A percentile compares a stretch with the other conserved stretches of the same genome.
phyloP scores from a whole-genome alignment of 148 eudicot genomes.

The Rhododendron henanense region DNA sequence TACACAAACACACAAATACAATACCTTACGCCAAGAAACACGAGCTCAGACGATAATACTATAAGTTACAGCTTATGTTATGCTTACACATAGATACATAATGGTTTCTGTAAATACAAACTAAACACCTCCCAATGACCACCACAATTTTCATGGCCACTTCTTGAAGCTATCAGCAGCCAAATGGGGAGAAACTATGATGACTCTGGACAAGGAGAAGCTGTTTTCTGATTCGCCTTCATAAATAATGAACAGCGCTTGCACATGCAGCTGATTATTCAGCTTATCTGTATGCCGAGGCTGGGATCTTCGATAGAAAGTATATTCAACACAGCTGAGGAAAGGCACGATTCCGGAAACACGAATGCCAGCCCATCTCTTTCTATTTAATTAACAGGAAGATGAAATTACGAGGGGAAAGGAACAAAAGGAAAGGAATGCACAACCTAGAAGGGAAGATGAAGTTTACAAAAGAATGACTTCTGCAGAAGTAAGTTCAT shows the following conservation, averaged over 20 bases:
- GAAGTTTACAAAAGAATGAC: not conserved
- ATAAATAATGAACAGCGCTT: constrained; percentile 6
- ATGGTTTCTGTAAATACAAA: constrained; percentile 6
- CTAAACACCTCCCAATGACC: constrained; percentile 1
- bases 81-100: not conserved
- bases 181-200: not conserved
- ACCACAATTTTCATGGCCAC: not conserved
- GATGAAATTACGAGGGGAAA: not conserved
- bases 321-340: constrained; percentile 12
- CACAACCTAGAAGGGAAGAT: not conserved
- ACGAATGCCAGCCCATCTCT: constrained; percentile 16
- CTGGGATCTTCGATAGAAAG: constrained; percentile 8
- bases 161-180: not conserved
- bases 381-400: constrained; percentile 2
- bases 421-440: not conserved
- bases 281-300: constrained; percentile 6
- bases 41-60: not conserved
- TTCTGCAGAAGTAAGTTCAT: constrained; percentile 3
- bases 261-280: constrained; percentile 7
- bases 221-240: not conserved
- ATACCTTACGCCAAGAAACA: not conserved
- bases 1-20: not conserved
- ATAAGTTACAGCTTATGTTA: not conserved
- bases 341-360: constrained; percentile 15
- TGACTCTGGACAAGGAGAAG: constrained; percentile 13